Conservation (phyloP, 495 filamentous ascomycete species). For the Neurospora sublineolata region DNA sequence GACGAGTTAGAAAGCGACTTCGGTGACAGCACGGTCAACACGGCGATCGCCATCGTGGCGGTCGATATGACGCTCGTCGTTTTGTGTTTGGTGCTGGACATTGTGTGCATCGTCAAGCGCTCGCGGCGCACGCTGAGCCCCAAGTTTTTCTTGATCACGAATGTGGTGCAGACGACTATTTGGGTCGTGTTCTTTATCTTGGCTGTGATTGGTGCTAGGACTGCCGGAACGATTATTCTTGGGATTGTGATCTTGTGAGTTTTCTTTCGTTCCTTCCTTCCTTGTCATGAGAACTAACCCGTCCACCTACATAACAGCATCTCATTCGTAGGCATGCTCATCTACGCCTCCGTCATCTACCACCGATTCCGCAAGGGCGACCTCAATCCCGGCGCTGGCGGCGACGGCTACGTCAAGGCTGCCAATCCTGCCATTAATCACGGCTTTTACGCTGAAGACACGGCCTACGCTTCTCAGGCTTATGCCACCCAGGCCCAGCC, state of each 20-base stretch:
- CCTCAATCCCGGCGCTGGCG: neutral
- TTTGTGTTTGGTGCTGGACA: slow-evolving; percentile 17
- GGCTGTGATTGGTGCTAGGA: slow-evolving; percentile 7
- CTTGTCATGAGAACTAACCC: neutral
- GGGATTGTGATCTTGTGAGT: slow-evolving; percentile 14
- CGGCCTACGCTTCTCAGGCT: slow-evolving; percentile 1
- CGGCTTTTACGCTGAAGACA: slow-evolving; percentile 2
- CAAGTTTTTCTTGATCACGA: slow-evolving; percentile 18
- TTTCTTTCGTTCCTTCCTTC: neutral
- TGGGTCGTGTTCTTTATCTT: slow-evolving; percentile 15
- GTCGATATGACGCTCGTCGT: slow-evolving; percentile 15
- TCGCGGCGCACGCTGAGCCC: slow-evolving; percentile 17
- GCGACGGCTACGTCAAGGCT: slow-evolving; percentile 4
- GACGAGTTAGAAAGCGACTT: slow-evolving; percentile 1
- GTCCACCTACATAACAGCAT: slow-evolving; percentile 6
- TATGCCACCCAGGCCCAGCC: neutral
- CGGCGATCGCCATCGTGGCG: slow-evolving; percentile 6
- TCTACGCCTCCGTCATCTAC: slow-evolving; percentile 19
- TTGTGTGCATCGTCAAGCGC: slow-evolving; percentile 25
- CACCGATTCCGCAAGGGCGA: slow-evolving; percentile 16
- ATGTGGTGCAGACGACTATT: slow-evolving; percentile 16
- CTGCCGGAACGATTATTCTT: neutral
- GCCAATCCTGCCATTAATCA: slow-evolving; percentile 5
- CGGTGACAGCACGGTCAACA: neutral
- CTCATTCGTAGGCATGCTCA: slow-evolving; percentile 22